Base-by-base conservation (phyloP, 148 eudicot genomes). In the Rhododendron ovatum region DNA sequence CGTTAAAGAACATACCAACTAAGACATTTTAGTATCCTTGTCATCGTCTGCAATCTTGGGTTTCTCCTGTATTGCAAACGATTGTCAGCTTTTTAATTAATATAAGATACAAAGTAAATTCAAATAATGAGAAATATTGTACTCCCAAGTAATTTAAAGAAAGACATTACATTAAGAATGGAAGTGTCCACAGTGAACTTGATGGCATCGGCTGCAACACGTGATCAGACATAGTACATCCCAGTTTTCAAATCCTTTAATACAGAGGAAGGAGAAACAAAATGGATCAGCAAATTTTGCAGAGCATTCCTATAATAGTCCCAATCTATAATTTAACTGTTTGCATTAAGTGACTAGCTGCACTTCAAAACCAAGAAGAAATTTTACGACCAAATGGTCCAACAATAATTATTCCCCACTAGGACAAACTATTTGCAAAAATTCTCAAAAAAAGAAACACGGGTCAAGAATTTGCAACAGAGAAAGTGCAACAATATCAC, bases 201-300 rank as follows among this genome's bases (percentile, higher is more conserved):
- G 88, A 97, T 97, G 82, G 99, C 99, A 91, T 95, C 99, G 26
- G 99, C 95, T 77, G 98, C 99, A 77, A 95, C 98, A 82, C 96
- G 93, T 30, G 99, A 94, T 73, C 99, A 67, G 57, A 97, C 87
- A 83, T 97, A 95, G 83, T 97, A 95, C 99, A 97, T 97, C 28
- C 98, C 98, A 1, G 99, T 95, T 91, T 97, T 97, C 90, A 97
- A 84, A 30, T 98, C 98, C 98, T 95, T 65, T 85, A 47, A 12
- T n/a, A 26, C 82, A 41, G 59, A 30, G 28, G 79, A 55, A 12
- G 67, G 30, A 69, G 2, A 69, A 39, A 61, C 5, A 43, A 65
- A 65, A 45, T 30, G 35, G 63, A 88, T 77, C 30, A 83, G 83
- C 45, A 77, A 77, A 65, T 35, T 6, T 33, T 30, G 11, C 61